Evolutionary conservation across 352 stramenopile genomes (phyloP).

Genomic region (Stramenopiles sp.): DNA sequence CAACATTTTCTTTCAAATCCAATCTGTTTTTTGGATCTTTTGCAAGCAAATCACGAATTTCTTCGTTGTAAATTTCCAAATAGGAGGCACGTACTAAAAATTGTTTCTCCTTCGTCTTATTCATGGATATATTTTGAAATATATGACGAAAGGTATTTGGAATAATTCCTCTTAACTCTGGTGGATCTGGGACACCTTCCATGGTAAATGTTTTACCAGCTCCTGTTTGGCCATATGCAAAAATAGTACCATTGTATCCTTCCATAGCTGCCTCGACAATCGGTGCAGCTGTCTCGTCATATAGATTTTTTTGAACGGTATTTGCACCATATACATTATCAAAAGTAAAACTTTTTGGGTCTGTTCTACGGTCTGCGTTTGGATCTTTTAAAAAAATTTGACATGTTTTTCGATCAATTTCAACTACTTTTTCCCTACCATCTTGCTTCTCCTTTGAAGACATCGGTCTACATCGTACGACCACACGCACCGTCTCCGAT

Average conservation of each 20-base stretch:
- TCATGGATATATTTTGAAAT: not conserved
- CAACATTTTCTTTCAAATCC: not conserved
- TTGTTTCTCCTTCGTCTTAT: not conserved
- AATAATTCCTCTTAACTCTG: slow-evolving; percentile 56
- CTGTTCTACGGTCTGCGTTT: no score
- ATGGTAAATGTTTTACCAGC: slow-evolving; percentile 67
- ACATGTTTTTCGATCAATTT: no score
- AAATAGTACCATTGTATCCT: slow-evolving; percentile 64
- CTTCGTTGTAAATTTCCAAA: slow-evolving; percentile 88
- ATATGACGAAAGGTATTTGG: slow-evolving; percentile 14
- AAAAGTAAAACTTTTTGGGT: slow-evolving; percentile 59
- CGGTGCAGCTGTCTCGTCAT: slow-evolving; percentile 38
- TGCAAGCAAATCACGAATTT: slow-evolving; percentile 71
- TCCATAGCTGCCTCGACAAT: slow-evolving; percentile 52
- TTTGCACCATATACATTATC: slow-evolving; percentile 46
- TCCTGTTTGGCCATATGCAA: slow-evolving; percentile 61
- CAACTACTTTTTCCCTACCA: slow-evolving; percentile 42
- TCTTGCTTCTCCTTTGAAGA: slow-evolving; percentile 80
- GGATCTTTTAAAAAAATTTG: no score
- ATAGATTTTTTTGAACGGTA: slow-evolving; percentile 48
- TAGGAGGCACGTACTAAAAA: slow-evolving; percentile 33
- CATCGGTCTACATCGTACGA: slow-evolving; percentile 83
- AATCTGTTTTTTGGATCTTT: slow-evolving; percentile 17
- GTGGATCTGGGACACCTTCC: slow-evolving; percentile 33
- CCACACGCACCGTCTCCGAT: slow-evolving; percentile 76